Evolutionary conservation across 495 filamentous ascomycete species (phyloP), one percentile per base, ranked within the genome.

Genomic region (Hypoxylon subgilvum): DNA sequence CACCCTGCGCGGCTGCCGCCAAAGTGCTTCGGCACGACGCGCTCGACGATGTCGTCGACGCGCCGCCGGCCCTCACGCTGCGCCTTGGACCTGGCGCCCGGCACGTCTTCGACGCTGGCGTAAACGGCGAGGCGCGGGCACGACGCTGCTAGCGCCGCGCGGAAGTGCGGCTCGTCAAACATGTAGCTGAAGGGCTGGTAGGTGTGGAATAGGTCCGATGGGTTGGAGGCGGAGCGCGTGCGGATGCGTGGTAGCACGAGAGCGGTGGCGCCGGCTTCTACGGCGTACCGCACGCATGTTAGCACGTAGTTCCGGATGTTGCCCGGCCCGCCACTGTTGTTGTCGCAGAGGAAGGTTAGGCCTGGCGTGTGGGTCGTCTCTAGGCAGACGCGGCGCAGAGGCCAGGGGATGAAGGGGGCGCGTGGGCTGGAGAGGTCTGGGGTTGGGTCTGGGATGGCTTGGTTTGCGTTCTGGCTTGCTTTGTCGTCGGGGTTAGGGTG

Each of bases 241-340:
- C 64, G 54, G 52, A 80, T 76, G 25, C 65, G 67, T 6, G 78
- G 78, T n/a, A 80, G 56, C 7, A 79, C 69, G 17, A 82, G 45
- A 1, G 60, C 69, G 1, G 75, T 71, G 21, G 77, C 79, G 16
- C 79, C 79, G 12, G 76, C 77, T 22, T 79, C 79, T 35, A 82
- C 70, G 13, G 73, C 76, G 68, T 77, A 80, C 4, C 79, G 74
- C 0, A 80, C 9, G 56, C 79, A 82, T 4, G 74, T 79, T 17
- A 82, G 66, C 48, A 82, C 74, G 64, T 76, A 82, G 62, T 79
- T 80, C 36, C 79, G 71, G 36, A 82, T 80, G 58, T 82, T 82
- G 28, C 79, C 78, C 6, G 79, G 74, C 10, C 79, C 79, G 30
- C 79, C 79, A 18, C 76, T 78, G 66, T 80, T 81, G 61, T 78